Evolutionary conservation across 2,329 filamentous ascomycete genomes (phyloP), one percentile per base, ranked within the genome.

Genomic region (Monosporascus sp.): DNA sequence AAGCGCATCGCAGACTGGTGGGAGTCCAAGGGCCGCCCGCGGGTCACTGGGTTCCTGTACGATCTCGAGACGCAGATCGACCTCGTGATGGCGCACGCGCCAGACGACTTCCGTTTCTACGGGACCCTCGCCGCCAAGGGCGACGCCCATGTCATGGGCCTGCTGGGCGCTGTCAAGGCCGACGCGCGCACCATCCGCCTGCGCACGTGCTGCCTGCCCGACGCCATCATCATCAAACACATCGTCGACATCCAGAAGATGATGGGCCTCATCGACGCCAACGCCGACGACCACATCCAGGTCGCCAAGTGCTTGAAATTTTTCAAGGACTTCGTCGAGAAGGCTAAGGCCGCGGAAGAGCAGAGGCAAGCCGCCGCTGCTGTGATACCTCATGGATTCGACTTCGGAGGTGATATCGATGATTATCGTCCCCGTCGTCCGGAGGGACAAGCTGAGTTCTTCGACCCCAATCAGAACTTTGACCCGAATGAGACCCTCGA

Each of bases 51-150:
- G 14, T 84, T 83, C 64, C 78, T 79, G 19, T 84, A 81, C 63
- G 80, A 85, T 55, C 65, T 84, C 2, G 80, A 84, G 68, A 83
- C 80, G 1, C 81, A 84, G 66, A 62, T 84, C n/a, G 78, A 81
- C 11, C 73, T 85, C 11, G 65, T 84, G 22, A 62, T 65, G 17
- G 63, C 78, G 8, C 81, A 84, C 57, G 63, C 24, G 22, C 11
- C 74, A 27, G 65, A 75, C 9, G 73, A 78, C 22, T 84, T 85
- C 60, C 74, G 74, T 37, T 84, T 84, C 66, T 77, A 79, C 60
- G 78, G 79, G 35, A 72, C 72, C 2, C 68, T 71, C 9, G 74
- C 78, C 52, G 69, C 70, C 26, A 70, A 75, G 48, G 64, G 68
- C 0, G 60, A 71, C 2, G 73, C 77, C 54, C 73, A 82, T 41